These are phyloP conservation scores for Kazachstania martiniae DNA, from an alignment of 805 yeast genomes.

Conservation along the genomic window DNA sequence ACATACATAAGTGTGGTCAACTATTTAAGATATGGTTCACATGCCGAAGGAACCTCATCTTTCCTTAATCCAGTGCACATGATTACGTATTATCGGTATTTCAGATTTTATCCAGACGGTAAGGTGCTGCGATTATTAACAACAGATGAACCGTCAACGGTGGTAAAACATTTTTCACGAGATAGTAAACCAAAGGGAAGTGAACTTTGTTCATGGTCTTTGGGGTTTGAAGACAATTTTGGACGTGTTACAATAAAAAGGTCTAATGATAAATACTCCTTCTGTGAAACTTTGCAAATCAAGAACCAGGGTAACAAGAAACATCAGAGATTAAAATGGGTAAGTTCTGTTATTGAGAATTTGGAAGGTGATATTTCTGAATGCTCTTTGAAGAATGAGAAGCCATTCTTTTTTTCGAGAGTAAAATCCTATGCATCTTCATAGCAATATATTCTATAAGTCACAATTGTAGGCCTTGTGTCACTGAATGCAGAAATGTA, in stretches of 20 bases:
- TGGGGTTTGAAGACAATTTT: constrained; percentile 40
- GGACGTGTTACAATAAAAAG: constrained; percentile 47
- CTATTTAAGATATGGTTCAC: constrained; percentile 75
- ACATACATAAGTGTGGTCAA: constrained; percentile 77
- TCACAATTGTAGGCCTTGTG: neutral
- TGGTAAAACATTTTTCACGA: constrained; percentile 45
- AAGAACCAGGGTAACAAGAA: constrained; percentile 48
- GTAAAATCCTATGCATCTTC: constrained; percentile 32
- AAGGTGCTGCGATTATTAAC: constrained; percentile 59
- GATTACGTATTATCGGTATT: constrained; percentile 80
- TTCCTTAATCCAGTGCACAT: constrained; percentile 71
- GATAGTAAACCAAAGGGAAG: constrained; percentile 28
- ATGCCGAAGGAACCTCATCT: constrained; percentile 50
- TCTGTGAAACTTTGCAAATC: constrained; percentile 53
- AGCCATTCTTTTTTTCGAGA: constrained; percentile 65
- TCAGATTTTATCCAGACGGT: constrained; percentile 75
- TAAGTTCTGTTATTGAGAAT: constrained; percentile 45
- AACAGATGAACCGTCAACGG: constrained; percentile 55
- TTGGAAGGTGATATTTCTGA: constrained; percentile 44
- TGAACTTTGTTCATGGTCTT: constrained; percentile 45
- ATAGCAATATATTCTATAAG: neutral
- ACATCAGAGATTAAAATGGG: constrained; percentile 69
- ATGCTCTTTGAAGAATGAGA: constrained; percentile 59
- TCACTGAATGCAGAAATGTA: neutral
- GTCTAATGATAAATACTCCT: constrained; percentile 47